phyloP scores from a whole-genome alignment of 257 asterid species.

The Ophiorrhiza pumila region DNA sequence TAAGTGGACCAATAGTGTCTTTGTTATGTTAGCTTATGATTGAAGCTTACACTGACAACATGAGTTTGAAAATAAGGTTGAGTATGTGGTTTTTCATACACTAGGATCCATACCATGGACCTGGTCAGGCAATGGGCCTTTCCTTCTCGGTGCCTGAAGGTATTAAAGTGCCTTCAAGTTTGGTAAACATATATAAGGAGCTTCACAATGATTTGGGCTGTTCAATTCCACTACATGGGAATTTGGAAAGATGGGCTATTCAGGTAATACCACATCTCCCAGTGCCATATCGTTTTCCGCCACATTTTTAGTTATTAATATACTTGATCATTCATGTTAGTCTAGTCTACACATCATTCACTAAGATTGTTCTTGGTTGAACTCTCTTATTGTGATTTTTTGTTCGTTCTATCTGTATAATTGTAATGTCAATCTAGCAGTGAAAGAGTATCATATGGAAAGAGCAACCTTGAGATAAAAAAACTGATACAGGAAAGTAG shows the following conservation, averaged over 20 bases:
- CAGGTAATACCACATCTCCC: conserved; percentile 50
- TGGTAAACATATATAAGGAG: conserved; percentile 83
- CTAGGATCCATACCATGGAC: conserved; percentile 98
- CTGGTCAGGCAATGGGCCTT: conserved; percentile 99
- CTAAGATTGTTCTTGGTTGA: background rate
- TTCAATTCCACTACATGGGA: conserved; percentile 73
- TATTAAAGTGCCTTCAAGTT: conserved; percentile 86
- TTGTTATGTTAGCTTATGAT: background rate
- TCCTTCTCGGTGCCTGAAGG: conserved; percentile 92
- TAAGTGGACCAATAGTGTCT: background rate
- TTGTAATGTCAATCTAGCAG: background rate
- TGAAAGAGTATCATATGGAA: background rate
- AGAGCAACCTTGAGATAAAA: background rate
- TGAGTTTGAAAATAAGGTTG: background rate
- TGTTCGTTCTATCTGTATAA: background rate
- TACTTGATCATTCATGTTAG: background rate
- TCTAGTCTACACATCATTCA: background rate
- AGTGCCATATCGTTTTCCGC: conserved; percentile 14
- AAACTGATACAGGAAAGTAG: background rate
- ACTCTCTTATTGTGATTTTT: background rate
- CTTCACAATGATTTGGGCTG: conserved; percentile 82
- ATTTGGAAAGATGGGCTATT: conserved; percentile 87
- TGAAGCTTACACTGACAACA: background rate
- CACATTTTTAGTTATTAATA: background rate
- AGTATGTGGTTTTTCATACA: background rate